Evolutionary conservation across 306 rosid species (phyloP), one percentile per base, ranked within the genome.

Genomic region (Amphicarpaea edgeworthii): DNA sequence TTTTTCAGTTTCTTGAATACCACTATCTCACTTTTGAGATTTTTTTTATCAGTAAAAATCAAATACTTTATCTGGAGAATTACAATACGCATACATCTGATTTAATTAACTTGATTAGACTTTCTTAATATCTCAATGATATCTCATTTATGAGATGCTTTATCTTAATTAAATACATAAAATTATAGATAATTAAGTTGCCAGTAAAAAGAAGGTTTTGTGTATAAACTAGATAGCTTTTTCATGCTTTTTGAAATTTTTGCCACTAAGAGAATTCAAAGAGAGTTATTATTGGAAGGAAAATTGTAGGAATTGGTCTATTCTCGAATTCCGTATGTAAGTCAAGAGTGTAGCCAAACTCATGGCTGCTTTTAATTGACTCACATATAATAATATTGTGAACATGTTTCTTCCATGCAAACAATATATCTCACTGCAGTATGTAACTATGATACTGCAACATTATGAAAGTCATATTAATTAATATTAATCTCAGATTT

Each of bases 281-380:
- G 55, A 51, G 45, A 76, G 37, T 34, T 38, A 38, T 15, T 38
- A n/a, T 38, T 7, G 7, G 28, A 23, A 62, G 79, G 26, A 74
- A 43, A 74, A 15, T 46, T 61, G 54, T 75, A 20, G 73, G 55
- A 65, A 76, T 3, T 20, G 0, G 73, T 76, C 67, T 9, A 55
- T 66, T 76, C 67, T 54, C 46, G 65, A 76, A 37, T 65, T 34
- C 7, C 72, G 40, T 15, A 38, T n/a, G 64, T 12, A 62, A 40
- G 62, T 26, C 20, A 17, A n/a, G n/a, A n/a, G 16, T 8, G 40
- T 20, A 32, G 19, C 64, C 65, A 64, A 40, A 51, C 21, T 76
- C 20, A n/a, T 41, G 67, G 67, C 58, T 76, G 47, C 66, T 66
- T 76, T 76, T n/a, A n/a, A n/a, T n/a, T 76, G 80, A 76, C 80